These are phyloP conservation scores for Soucietia sequanensis DNA, from an alignment of 805 yeast species.

Conservation along the genomic window DNA sequence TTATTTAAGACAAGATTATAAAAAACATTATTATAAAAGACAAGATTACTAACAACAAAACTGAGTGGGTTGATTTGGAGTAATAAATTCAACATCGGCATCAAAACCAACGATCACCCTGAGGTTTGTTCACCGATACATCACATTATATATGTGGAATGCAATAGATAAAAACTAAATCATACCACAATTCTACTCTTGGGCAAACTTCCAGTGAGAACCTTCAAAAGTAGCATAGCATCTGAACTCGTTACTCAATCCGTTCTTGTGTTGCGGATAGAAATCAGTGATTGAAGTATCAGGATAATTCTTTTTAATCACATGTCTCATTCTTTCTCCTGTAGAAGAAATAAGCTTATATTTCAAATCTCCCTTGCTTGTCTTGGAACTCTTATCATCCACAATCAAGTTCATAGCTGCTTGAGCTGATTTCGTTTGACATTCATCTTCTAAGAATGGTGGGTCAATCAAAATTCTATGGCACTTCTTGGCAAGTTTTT, in stretches of 20 bases:
- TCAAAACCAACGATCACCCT: neutral
- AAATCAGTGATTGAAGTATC: conserved; percentile 64
- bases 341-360: conserved; percentile 72
- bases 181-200: neutral
- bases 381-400: conserved; percentile 34
- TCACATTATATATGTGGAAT: neutral
- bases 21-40: too few species aligned
- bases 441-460: conserved; percentile 78
- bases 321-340: conserved; percentile 79
- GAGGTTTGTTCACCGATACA: neutral
- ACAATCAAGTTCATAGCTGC: conserved; percentile 59
- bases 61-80: too few species aligned
- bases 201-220: conserved; percentile 55
- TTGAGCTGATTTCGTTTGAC: conserved; percentile 63
- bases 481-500: conserved; percentile 55
- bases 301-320: conserved; percentile 63
- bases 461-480: conserved; percentile 82
- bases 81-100: neutral
- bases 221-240: conserved; percentile 83
- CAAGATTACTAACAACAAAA: too few species aligned
- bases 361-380: conserved; percentile 38
- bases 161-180: too few species aligned
- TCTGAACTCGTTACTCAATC: conserved; percentile 82
- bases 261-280: conserved; percentile 78
- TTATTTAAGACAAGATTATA: too few species aligned